Evolutionary conservation across 1,284 basidiomycete genomes (phyloP).

Genomic region (Grifola frondosa): DNA sequence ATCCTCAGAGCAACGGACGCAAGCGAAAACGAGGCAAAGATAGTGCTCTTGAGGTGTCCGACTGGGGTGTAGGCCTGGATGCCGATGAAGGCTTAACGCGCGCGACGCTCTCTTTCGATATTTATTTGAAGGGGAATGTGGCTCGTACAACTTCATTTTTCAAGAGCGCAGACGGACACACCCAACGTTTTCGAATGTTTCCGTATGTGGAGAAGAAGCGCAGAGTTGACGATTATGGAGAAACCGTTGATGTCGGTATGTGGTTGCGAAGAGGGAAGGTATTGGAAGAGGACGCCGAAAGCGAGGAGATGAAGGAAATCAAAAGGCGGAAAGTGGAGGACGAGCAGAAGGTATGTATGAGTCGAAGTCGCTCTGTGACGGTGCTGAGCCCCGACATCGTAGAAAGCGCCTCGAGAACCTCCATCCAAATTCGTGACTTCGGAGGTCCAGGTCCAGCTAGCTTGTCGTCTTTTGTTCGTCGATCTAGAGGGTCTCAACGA

Average conservation of each 20-base stretch:
- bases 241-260: constrained; percentile 90
- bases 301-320: constrained; percentile 75
- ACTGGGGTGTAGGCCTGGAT: constrained; percentile 61
- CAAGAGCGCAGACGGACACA: constrained; percentile 67
- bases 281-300: constrained; percentile 85
- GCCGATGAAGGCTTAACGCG: constrained; percentile 71
- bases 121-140: constrained; percentile 94
- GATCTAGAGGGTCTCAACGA: constrained; percentile 97
- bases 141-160: constrained; percentile 83
- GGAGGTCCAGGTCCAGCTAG: constrained; percentile 72
- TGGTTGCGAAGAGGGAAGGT: constrained; percentile 90
- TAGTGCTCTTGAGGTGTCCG: constrained; percentile 47
- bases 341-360: constrained; percentile 64
- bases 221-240: constrained; percentile 93
- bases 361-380: not conserved
- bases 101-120: constrained; percentile 86
- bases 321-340: constrained; percentile 76
- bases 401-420: constrained; percentile 76
- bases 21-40: constrained; percentile 47
- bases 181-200: constrained; percentile 92
- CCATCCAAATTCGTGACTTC: constrained; percentile 91
- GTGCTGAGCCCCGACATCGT: too few species aligned
- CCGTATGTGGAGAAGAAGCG: constrained; percentile 93
- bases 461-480: constrained; percentile 85
- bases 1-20: constrained; percentile 1